These are phyloP conservation scores for Neostapfia colusana DNA, from an alignment of 176 grass and related monocot genomes.

Conservation along the genomic window DNA sequence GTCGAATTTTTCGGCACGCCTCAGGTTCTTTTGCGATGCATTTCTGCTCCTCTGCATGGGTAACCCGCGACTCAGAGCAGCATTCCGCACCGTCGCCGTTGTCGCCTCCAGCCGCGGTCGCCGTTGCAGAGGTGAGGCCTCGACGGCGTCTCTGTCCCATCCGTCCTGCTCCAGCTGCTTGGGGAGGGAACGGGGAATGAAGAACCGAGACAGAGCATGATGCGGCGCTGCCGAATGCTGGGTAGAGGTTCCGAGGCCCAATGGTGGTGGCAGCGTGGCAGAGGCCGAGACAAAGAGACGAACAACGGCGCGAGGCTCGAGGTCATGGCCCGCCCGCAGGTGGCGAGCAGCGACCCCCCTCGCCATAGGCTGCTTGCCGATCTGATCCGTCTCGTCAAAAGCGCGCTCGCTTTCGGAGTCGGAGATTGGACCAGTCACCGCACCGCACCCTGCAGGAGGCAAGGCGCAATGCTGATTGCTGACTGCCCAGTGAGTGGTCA, in stretches of 20 bases:
- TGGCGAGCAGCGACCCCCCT: neutral
- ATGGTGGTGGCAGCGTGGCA: neutral
- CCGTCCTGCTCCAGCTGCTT: too few relatives aligned
- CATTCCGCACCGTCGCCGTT: neutral
- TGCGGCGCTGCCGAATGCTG: neutral
- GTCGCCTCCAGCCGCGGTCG: neutral
- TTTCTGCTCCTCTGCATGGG: neutral
- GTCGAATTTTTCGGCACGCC: neutral
- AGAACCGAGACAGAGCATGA: too few relatives aligned
- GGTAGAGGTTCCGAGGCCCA: neutral
- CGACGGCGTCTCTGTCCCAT: too few relatives aligned
- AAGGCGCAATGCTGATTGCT: too few relatives aligned
- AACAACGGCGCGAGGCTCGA: neutral
- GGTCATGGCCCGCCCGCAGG: too few relatives aligned
- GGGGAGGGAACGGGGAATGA: too few relatives aligned
- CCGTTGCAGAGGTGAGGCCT: neutral
- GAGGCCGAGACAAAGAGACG: too few relatives aligned
- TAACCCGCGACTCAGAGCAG: too few relatives aligned
- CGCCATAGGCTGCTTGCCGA: neutral
- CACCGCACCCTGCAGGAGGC: neutral
- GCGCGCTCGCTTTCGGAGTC: neutral
- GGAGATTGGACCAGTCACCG: constrained; percentile 26
- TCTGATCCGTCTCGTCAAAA: constrained; percentile 22
- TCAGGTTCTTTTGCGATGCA: neutral
- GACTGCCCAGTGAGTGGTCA: too few relatives aligned